A percentile compares a stretch with the other conserved stretches of the same genome.
Conservation (phyloP, 1,284 basidiomycete genomes). For the Microbotryum lychnidis-dioicae region DNA sequence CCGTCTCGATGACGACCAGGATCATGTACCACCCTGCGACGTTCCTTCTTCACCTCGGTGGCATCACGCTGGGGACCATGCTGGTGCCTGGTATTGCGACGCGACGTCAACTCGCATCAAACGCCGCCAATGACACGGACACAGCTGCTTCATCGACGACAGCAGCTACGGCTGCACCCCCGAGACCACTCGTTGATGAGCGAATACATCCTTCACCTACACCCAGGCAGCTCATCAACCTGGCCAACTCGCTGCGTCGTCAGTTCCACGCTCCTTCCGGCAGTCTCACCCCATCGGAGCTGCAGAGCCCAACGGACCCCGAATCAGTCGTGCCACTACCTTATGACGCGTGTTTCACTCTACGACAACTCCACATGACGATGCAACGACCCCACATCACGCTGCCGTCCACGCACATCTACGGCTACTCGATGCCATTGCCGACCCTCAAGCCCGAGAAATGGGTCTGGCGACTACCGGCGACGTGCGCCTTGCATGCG, state of each 20-base stretch:
- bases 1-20: no score
- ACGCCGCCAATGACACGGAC: neutral
- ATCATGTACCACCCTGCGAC: slow-evolving; percentile 7
- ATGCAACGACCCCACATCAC: slow-evolving; percentile 11
- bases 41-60: slow-evolving; percentile 23
- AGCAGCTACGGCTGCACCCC: neutral
- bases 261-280: slow-evolving; percentile 1
- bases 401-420: slow-evolving; percentile 1
- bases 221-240: slow-evolving; percentile 3
- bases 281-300: slow-evolving; percentile 45
- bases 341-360: slow-evolving; percentile 48
- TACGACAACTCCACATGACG: slow-evolving; percentile 27
- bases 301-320: no score
- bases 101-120: neutral
- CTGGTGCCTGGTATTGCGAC: slow-evolving; percentile 19
- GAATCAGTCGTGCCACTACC: slow-evolving; percentile 32
- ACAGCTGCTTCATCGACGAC: neutral
- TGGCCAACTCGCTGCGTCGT: neutral
- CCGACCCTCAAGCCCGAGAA: slow-evolving; percentile 12
- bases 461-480: slow-evolving; percentile 28
- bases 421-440: neutral
- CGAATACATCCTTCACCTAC: slow-evolving; percentile 2
- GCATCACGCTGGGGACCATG: slow-evolving; percentile 17
- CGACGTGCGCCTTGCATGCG: slow-evolving; percentile 17
- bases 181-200: neutral